Evolutionary conservation across 225 moss, liverwort and hornwort species (phyloP).

Genomic region (Rhytidiadelphus loreus): DNA sequence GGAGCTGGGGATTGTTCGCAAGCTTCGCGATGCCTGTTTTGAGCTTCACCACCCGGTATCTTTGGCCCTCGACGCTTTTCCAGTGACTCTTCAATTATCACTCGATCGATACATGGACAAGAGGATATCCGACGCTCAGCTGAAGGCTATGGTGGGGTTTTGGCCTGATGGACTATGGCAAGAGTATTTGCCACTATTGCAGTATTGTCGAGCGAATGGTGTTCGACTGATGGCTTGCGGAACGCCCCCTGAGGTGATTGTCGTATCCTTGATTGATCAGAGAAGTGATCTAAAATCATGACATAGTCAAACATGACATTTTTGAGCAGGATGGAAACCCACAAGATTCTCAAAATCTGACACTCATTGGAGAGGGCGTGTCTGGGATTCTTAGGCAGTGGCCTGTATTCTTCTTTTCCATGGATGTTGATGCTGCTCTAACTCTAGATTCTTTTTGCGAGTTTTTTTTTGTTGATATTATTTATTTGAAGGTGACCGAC

Average conservation of each 20-base stretch:
- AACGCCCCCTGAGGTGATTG: slow-evolving; percentile 52
- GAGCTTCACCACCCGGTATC: slow-evolving; percentile 63
- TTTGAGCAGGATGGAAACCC: too few relatives aligned
- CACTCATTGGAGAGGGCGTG: not conserved
- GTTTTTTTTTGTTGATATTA: not conserved
- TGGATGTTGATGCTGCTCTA: not conserved
- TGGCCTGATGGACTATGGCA: slow-evolving; percentile 64
- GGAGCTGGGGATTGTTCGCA: slow-evolving; percentile 74
- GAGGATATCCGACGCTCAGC: slow-evolving; percentile 42
- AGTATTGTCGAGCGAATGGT: slow-evolving; percentile 60
- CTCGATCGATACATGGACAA: slow-evolving; percentile 67
- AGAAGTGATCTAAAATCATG: not conserved
- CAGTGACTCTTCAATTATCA: slow-evolving; percentile 43
- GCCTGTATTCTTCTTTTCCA: not conserved
- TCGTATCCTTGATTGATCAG: not conserved
- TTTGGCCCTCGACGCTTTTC: slow-evolving; percentile 67
- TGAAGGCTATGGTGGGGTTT: slow-evolving; percentile 26
- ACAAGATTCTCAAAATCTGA: not conserved
- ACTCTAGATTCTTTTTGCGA: not conserved
- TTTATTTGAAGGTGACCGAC: not conserved
- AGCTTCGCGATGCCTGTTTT: slow-evolving; percentile 63
- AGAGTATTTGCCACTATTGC: slow-evolving; percentile 66
- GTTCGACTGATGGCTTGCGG: slow-evolving; percentile 84
- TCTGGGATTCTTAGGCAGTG: not conserved
- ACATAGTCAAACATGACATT: not conserved